Base-by-base conservation (phyloP, 306 rosid species). In the Acacia confusa region DNA sequence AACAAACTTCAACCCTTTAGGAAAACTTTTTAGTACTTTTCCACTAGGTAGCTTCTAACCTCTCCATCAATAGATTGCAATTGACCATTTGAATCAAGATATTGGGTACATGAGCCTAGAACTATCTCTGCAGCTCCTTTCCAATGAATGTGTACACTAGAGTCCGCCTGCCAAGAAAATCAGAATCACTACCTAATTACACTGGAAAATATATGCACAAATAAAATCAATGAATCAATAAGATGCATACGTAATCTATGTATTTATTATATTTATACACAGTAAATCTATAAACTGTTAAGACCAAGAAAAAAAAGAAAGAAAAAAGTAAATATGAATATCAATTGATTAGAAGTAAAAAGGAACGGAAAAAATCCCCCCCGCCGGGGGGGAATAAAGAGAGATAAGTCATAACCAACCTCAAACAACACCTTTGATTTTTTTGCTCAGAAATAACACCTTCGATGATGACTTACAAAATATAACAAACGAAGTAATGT, bases 71-170 rank as follows among this genome's bases (percentile, higher is more conserved):
- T 86, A 72, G 91, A 83, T 64, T 87, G 88, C 75, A 79, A 61
- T 52, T 86, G 86, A 83, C 93, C 93, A 84, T 87, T 82, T 88
- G 92, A 89, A 71, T 92, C 96, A 78, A 93, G 84, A 88, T 90
- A 95, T 65, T 78, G 86, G 7, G 88, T 83, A 71, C 99, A 95
- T 11, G 97, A 68, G 73, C 88, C 86, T 60, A 95, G 76, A 69
- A 95, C 91, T 66, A 95, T 91, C 88, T 95, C 99, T 17, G 98
- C 99, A 48, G 99, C 99, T 79, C 99, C 99, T 84, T 95, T 95
- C 99, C 99, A 95, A 74, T 95, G 97, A 81, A 95, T 86, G 82
- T 91, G 92, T 76, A 91, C 94, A 86, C 77, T 75, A 74, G 93
- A 87, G 79, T 90, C 89, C 74, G 6, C 82, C 99, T 95, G 87